phyloP scores from a whole-genome alignment of 768 basidiomycete species.

The Ramaria rubella region DNA sequence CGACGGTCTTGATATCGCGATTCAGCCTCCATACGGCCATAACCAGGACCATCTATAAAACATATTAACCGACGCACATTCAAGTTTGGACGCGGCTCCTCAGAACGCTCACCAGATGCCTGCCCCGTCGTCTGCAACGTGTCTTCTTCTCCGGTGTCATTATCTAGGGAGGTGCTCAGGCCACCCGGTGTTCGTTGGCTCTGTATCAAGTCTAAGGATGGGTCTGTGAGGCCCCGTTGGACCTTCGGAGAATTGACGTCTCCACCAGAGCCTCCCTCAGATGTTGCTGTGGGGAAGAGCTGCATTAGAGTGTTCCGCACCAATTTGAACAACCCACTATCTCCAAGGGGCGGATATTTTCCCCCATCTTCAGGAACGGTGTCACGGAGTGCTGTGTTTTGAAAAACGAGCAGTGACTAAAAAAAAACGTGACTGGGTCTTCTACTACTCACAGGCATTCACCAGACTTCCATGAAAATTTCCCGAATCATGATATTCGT shows the following conservation, averaged over 20 bases:
- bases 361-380: not conserved
- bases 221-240: not conserved
- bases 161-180: too few relatives aligned
- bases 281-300: not conserved
- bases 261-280: conserved; percentile 1
- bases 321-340: not conserved
- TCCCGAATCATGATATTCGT: conserved; percentile 5
- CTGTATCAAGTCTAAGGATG: not conserved
- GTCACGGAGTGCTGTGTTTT: not conserved
- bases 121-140: too few relatives aligned
- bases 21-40: not conserved
- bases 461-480: conserved; percentile 1
- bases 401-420: too few relatives aligned
- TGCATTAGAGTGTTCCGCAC: not conserved
- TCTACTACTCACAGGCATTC: conserved; percentile 3
- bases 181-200: too few relatives aligned
- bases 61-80: too few relatives aligned
- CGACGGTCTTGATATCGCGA: not conserved
- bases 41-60: not conserved
- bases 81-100: too few relatives aligned
- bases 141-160: too few relatives aligned
- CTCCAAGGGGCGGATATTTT: conserved; percentile 3
- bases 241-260: not conserved
- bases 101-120: too few relatives aligned
- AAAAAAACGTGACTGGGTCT: too few relatives aligned